Base-by-base conservation (phyloP, 371 early-diverging fungal species). In the Synchytrium microbalum region DNA sequence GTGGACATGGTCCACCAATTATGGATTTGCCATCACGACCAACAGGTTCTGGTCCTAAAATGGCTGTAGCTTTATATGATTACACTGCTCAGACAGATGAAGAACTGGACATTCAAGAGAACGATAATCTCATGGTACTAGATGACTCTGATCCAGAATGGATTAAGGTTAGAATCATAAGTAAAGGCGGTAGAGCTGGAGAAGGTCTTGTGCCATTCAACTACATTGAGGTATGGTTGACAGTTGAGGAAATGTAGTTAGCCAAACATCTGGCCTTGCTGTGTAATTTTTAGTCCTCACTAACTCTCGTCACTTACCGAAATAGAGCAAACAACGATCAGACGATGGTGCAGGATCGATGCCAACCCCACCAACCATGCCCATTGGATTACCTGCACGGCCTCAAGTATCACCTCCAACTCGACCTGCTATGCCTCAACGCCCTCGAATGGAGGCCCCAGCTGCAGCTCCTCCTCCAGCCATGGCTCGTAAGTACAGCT, bases 111-210 rank as follows among this genome's bases (percentile, higher is more conserved):
- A 86, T 92, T 1, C 72, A 71, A 2, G 90, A 88, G 67, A 79
- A 85, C 60, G 90, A 92, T 32, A 83, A 85, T 38, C 73, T 92
- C 13, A 77, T 88, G 71, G 84, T 91, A 1, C 66, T 85, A 14
- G 90, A 91, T 69, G 83, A 85, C 71, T 83, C 86, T 5, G 86
- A 86, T 63, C 79, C 86, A 14, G 91, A 90, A 23, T 91, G 91
- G 92, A 87, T 86, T 86, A 82, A 74, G 56, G 81, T 83, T 19
- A 70, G 77, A 29, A 56, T 74, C 46, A 69, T 75, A 13, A 60
- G 59, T 2, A 58, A 69, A 3, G 66, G 46, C 1, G 26, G 52
- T 13, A 5, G 46, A 10, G 72, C 71, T 10, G 61, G 69, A 53
- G 78, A 81, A 64, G 79, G 79, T 1, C 57, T 79, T 28, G 84